Percentiles rank a stretch among this genome's conserved stretches.
phyloP scores from a whole-genome alignment of 2,329 filamentous ascomycete genomes.

The Didymella sp. region DNA sequence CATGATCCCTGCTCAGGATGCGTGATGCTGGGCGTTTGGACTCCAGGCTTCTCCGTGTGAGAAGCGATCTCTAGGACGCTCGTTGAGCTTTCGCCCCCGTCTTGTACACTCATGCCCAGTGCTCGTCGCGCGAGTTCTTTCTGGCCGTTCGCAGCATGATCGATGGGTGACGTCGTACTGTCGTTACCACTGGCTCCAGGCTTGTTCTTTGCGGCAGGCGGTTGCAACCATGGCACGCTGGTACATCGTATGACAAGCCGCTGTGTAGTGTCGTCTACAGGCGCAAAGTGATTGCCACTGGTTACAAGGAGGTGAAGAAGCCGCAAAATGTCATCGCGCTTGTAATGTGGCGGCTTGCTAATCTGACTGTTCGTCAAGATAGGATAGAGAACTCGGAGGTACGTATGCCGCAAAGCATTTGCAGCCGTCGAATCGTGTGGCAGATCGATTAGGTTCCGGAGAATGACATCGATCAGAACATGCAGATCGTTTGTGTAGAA shows the following conservation, averaged over 20 bases:
- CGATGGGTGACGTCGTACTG: slow-evolving; percentile 33
- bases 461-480: slow-evolving; percentile 92
- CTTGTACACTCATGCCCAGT: slow-evolving; percentile 49
- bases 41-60: slow-evolving; percentile 51
- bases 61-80: slow-evolving; percentile 51
- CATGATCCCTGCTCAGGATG: slow-evolving; percentile 20
- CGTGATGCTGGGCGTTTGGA: slow-evolving; percentile 49
- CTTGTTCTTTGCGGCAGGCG: slow-evolving; percentile 33
- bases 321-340: slow-evolving; percentile 80
- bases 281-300: slow-evolving; percentile 76
- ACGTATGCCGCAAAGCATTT: slow-evolving; percentile 80
- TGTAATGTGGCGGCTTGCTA: slow-evolving; percentile 86
- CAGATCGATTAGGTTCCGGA: slow-evolving; percentile 94
- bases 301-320: slow-evolving; percentile 73
- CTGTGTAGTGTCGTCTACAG: slow-evolving; percentile 79
- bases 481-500: slow-evolving; percentile 98
- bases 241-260: slow-evolving; percentile 78
- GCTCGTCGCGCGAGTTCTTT: slow-evolving; percentile 49
- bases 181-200: slow-evolving; percentile 15
- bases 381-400: slow-evolving; percentile 89
- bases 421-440: slow-evolving; percentile 72
- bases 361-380: slow-evolving; percentile 92
- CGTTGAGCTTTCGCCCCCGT: slow-evolving; percentile 46
- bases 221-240: slow-evolving; percentile 71
- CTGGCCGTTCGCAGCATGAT: slow-evolving; percentile 39